These are phyloP conservation scores for Neonectria punicea DNA, from an alignment of 2,329 filamentous ascomycete species.

Conservation along the genomic window DNA sequence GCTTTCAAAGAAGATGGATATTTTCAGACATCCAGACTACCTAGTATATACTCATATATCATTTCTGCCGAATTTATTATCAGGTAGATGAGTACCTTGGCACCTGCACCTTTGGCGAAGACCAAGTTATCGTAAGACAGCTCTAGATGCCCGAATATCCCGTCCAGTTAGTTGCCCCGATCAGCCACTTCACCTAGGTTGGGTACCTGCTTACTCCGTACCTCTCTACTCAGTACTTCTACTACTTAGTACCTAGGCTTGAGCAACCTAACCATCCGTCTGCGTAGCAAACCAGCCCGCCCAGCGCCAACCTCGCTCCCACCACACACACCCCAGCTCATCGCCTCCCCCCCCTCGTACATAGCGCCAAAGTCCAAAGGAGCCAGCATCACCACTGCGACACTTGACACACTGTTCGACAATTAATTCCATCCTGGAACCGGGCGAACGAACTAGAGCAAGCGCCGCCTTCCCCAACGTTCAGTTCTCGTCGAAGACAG, in stretches of 20 bases:
- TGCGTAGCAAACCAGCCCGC: constrained; percentile 15
- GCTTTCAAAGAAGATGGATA: too few relatives aligned
- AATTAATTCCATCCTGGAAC: constrained; percentile 33
- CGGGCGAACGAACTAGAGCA: constrained; percentile 15
- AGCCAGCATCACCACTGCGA: constrained; percentile 27
- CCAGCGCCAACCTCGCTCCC: constrained; percentile 17
- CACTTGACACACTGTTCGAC: constrained; percentile 31
- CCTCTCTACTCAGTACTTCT: not conserved
- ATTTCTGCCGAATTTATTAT: not conserved
- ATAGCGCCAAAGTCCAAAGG: constrained; percentile 35
- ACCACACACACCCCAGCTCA: constrained; percentile 22
- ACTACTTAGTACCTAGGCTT: not conserved
- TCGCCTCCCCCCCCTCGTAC: constrained; percentile 22
- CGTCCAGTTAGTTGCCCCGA: not conserved
- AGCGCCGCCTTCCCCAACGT: constrained; percentile 21
- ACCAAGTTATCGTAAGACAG: not conserved
- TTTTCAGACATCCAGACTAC: too few relatives aligned
- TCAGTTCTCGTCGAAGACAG: constrained; percentile 18
- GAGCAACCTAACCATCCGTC: constrained; percentile 1
- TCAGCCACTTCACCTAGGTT: too few relatives aligned
- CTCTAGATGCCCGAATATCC: not conserved
- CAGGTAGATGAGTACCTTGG: not conserved
- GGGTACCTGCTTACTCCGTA: not conserved
- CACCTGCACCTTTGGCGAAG: not conserved
- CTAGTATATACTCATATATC: not conserved